Base-by-base conservation (phyloP, 1,139 yeast species). In the Wickerhamiella pararugosa region DNA sequence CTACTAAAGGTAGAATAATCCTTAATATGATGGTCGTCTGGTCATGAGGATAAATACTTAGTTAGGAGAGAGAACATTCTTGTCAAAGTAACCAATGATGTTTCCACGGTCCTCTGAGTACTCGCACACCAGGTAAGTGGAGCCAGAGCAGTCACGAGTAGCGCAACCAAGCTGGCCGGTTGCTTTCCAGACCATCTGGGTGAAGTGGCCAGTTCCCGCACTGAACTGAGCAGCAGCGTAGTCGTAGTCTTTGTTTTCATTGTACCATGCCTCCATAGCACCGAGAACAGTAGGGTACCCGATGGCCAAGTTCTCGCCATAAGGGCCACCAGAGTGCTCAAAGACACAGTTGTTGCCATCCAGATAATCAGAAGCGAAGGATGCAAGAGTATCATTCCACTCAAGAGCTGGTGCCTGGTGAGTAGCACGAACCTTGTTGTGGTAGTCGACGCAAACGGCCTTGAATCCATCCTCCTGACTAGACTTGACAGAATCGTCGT, bases 281-380 rank as follows among this genome's bases (percentile, higher is more conserved):
- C 73, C 80, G 28, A 67, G 65, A 31, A 67, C 61, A 37, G 69
- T 49, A 62, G 69, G 72, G 55, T 56, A 62, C 45, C 95, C 95
- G 43, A 74, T 66, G 43, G 93, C 94, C 58, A 86, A 70, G 70
- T 86, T 86, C 66, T 86, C 95, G 58, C 95, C 95, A 64, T 72
- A 79, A 41, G 67, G 62, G 45, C 90, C 90, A 45, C 81, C 82
- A 40, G 93, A 76, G 66, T 86, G 95, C 32, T 64, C 62, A 59
- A 84, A 73, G 33, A 75, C 73, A 65, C 95, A 84, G 21, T 15
- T 15, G 63, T 77, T 81, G 42, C 64, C 55, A 61, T 75, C 72
- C 29, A 61, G 54, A 59, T 77, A 80, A 50, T 64, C 59, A 61
- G 76, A 76, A 40, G 95, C 94, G 55, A 73, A 78, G 36, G 62